Base-by-base conservation (phyloP, 176 grass and related monocot genomes). In the Areca catechu region DNA sequence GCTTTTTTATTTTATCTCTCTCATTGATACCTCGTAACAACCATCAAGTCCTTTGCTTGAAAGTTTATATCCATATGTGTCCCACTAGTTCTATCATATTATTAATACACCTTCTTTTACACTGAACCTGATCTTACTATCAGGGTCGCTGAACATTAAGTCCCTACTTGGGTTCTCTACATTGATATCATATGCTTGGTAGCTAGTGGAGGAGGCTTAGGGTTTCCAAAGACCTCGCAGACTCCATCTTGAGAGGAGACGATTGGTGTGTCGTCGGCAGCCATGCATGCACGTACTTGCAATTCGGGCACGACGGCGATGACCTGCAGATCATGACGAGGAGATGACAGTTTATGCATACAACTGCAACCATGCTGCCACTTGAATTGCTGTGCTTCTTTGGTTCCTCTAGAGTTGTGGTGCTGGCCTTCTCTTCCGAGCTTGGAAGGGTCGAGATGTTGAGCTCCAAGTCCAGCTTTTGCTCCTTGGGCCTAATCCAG, bases 121-220 rank as follows among this genome's bases (percentile, higher is more conserved):
- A 69, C 56, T 62, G 50, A n/a, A 23, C 24, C 20, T 63, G 43
- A 24, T 15, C 67, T 67, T 62, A 50, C 60, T 78, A 60, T 53
- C 47, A 25, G 67, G 48, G 28, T 50, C 58, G 54, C 58, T 68
- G 71, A 62, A 57, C 61, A 48, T 16, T 19, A 7, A 47, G 5
- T 19, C 43, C 18, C 30, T 16, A 14, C 57, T 67, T 60, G 52
- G 50, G 27, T 81, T 74, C 71, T 76, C 74, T 71, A 82, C 77
- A 73, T 29, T 29, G 4, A 29, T 50, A 51, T 20, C n/a, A 79
- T 65, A 64, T 71, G 21, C 30, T 54, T 37, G 15, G 23, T 4
- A 4, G 57, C 83, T 84, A 98, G 50, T 92, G 84, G 61, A 98
- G 78, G 56, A 98, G 87, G 76, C 87, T 98, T 58, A 98, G 76